Evolutionary conservation across 257 asterid species (phyloP).

Genomic region (Verbascum thapsus): DNA sequence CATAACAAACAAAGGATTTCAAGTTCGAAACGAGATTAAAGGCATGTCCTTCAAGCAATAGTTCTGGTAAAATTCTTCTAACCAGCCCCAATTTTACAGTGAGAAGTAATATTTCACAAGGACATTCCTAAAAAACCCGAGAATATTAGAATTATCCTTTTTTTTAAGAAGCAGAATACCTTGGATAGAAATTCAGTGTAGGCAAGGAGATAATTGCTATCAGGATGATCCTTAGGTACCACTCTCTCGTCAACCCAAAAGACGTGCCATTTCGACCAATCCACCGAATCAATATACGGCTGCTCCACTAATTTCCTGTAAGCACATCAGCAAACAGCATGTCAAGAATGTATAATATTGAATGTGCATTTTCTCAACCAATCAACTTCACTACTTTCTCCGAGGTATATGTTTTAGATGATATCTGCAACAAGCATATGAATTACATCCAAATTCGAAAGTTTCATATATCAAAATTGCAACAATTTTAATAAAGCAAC

Average conservation of each 20-base stretch:
- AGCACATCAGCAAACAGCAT: constrained; percentile 33
- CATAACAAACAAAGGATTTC: constrained; percentile 4
- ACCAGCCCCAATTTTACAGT: constrained; percentile 1
- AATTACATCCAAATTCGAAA: neutral
- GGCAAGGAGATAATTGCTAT: constrained; percentile 87
- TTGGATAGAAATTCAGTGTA: constrained; percentile 71
- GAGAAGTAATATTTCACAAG: neutral
- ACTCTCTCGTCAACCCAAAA: constrained; percentile 97
- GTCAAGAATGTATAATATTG: neutral
- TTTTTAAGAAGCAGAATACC: constrained; percentile 39
- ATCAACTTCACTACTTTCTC: constrained; percentile 14
- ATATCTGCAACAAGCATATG: neutral
- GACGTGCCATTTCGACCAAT: constrained; percentile 90
- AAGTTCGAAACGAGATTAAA: neutral
- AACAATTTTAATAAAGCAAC: neutral
- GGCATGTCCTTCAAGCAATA: neutral
- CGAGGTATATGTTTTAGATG: constrained; percentile 7
- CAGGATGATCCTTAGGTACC: constrained; percentile 88
- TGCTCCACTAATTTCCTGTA: constrained; percentile 77
- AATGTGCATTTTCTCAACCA: neutral
- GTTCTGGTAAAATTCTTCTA: neutral
- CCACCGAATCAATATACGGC: constrained; percentile 69
- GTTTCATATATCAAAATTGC: neutral
- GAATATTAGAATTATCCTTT: neutral
- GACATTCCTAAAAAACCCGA: neutral